Conservation (phyloP, 371 early-diverging fungal species). For the Mucor piriformis region DNA sequence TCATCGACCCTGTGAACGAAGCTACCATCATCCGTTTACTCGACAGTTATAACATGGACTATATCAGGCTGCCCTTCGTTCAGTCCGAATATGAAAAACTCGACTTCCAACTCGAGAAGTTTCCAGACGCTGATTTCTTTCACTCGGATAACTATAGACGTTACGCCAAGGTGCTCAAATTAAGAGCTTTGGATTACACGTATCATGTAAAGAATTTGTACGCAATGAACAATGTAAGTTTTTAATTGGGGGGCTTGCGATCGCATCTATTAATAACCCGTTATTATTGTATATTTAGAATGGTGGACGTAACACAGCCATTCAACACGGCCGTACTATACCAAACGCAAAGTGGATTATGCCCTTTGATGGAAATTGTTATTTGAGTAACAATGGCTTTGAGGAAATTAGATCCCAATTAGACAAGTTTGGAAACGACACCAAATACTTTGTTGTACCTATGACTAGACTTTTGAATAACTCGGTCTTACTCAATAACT, state of each 20-base stretch:
- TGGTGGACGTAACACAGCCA: constrained; percentile 69
- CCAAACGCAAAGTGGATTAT: constrained; percentile 67
- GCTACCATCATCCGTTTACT: constrained; percentile 60
- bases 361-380: constrained; percentile 76
- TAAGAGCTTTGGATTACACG: constrained; percentile 65
- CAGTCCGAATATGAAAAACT: constrained; percentile 59
- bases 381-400: constrained; percentile 61
- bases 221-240: constrained; percentile 76
- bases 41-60: constrained; percentile 59
- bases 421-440: constrained; percentile 49
- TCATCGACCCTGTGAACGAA: constrained; percentile 63
- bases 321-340: constrained; percentile 59
- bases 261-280: neutral
- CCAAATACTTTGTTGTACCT: constrained; percentile 70
- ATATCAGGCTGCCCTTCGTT: constrained; percentile 63
- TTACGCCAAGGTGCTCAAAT: constrained; percentile 64
- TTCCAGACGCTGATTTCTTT: constrained; percentile 68
- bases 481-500: constrained; percentile 52
- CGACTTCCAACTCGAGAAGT: constrained; percentile 68
- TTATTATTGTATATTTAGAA: constrained; percentile 42
- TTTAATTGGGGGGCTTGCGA: too few species aligned
- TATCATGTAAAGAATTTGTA: constrained; percentile 74
- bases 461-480: constrained; percentile 72
- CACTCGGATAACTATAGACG: constrained; percentile 66
- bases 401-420: constrained; percentile 62